Evolutionary conservation across 2,329 filamentous ascomycete genomes (phyloP), one percentile per base, ranked within the genome.

Genomic region (Teratosphaeria zuluensis): DNA sequence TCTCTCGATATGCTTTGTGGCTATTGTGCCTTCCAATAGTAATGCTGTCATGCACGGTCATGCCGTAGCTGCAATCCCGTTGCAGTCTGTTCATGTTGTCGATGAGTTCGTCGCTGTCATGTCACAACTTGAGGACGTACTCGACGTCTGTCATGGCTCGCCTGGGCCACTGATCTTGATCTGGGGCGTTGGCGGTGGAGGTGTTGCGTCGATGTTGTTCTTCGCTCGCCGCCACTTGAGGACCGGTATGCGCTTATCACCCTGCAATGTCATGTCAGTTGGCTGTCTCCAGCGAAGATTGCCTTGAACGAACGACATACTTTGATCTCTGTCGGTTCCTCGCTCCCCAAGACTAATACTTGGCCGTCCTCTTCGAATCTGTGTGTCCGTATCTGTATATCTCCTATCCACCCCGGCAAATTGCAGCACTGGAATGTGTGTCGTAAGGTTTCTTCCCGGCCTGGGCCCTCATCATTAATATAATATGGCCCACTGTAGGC

Each of bases 351-450:
- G 42, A 73, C 71, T 24, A 74, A 63, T 38, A 74, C 69, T 31
- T 73, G 62, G n/a, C 70, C 72, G 56, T 72, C 69, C 54, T 74
- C 72, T 59, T 73, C 72, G 51, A 73, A 73, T 4, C 63, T 66
- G 63, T 72, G 71, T 32, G 70, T 72, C 46, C 72, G 61, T 31
- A 73, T 61, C 51, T 74, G 72, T 4, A 73, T 68, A 53, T 73
- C 70, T 31, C 71, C 71, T 12, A 73, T 66, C 71, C 72, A 73
- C n/a, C 71, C 72, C 4, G 72, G 72, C 59, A 73, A 58, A 59
- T 70, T 73, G 60, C 71, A 73, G 38, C 72, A 69, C 56, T 73
- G 71, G 58, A 73, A 73, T 1, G 69, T 72, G 59, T 74, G 72
- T 42, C 71, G 57, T 19, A 74, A 61, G 1, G 69, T 63, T 56